Evolutionary conservation across 2,329 filamentous ascomycete genomes (phyloP).

Genomic region (Berkeleyomyces basicola): DNA sequence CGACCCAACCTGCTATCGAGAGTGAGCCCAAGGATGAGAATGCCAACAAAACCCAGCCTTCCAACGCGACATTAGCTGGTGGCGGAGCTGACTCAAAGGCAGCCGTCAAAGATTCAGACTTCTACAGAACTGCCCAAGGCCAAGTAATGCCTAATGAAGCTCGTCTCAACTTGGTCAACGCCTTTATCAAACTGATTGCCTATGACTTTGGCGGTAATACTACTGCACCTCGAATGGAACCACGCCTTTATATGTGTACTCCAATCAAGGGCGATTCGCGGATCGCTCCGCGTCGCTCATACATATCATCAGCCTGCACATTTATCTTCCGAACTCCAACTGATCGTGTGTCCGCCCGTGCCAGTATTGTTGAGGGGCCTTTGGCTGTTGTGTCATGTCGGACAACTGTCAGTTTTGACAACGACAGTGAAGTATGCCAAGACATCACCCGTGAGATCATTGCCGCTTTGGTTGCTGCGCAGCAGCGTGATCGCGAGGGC

Average conservation of each 20-base stretch:
- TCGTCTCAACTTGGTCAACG: constrained; percentile 38
- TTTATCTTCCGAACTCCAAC: constrained; percentile 44
- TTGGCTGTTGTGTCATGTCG: constrained; percentile 43
- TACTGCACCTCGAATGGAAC: constrained; percentile 37
- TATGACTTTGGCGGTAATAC: constrained; percentile 52
- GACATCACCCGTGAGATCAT: constrained; percentile 46
- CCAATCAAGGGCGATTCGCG: constrained; percentile 18
- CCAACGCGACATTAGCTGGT: background rate
- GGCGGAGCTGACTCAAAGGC: constrained; percentile 11
- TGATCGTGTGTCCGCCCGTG: constrained; percentile 42
- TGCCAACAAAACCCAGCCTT: background rate
- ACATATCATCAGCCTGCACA: constrained; percentile 40
- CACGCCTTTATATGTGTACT: constrained; percentile 38
- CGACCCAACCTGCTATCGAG: constrained; percentile 22
- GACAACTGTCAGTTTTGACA: constrained; percentile 35
- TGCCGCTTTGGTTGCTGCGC: constrained; percentile 43
- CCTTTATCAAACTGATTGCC: constrained; percentile 46
- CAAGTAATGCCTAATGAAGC: constrained; percentile 41
- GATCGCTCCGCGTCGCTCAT: constrained; percentile 27
- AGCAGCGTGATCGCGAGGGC: constrained; percentile 44
- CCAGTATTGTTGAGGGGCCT: constrained; percentile 44
- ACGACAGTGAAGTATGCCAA: constrained; percentile 39
- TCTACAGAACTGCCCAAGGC: constrained; percentile 33
- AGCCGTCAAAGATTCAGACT: constrained; percentile 13
- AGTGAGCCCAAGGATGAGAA: constrained; percentile 2